Conservation (phyloP, 441 rosid genomes). For the Eruca vesicaria region DNA sequence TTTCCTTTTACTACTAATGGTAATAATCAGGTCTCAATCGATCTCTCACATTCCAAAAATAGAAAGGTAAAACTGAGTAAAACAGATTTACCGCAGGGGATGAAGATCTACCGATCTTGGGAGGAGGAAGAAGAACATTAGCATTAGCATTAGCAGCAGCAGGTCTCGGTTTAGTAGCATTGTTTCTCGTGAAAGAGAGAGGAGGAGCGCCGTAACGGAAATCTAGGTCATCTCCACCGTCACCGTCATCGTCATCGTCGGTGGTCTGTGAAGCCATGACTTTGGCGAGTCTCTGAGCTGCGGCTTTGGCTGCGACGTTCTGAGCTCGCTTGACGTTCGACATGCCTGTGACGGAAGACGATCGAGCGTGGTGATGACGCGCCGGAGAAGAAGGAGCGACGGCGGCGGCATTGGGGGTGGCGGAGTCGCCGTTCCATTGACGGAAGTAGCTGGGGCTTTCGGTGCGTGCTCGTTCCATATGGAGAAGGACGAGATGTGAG, state of each 20-base stretch:
- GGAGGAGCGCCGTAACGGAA: constrained; percentile 92
- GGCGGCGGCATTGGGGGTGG: constrained; percentile 17
- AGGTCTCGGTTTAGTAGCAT: constrained; percentile 35
- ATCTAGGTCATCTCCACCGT: constrained; percentile 56
- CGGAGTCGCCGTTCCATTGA: constrained; percentile 58
- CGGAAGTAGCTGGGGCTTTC: constrained; percentile 59
- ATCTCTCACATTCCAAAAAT: constrained; percentile 29
- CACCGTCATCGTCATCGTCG: constrained; percentile 47
- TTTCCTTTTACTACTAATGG: constrained; percentile 1
- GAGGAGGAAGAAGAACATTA: constrained; percentile 28
- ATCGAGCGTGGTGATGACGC: constrained; percentile 56
- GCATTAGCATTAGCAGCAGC: constrained; percentile 18
- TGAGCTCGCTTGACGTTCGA: constrained; percentile 65
- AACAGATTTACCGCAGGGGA: constrained; percentile 60
- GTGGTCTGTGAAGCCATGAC: constrained; percentile 86
- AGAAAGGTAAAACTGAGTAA: constrained; percentile 10
- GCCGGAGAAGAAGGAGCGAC: constrained; percentile 44
- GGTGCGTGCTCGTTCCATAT: constrained; percentile 55
- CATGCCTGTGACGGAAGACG: constrained; percentile 55
- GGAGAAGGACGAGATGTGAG: constrained; percentile 5
- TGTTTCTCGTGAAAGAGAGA: constrained; percentile 52
- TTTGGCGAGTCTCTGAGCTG: constrained; percentile 80
- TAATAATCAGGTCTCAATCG: constrained; percentile 8
- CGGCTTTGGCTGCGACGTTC: constrained; percentile 78
- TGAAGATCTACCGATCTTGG: constrained; percentile 64